Evolutionary conservation across 495 filamentous ascomycete species (phyloP), one percentile per base, ranked within the genome.

Genomic region (Letharia lupina): DNA sequence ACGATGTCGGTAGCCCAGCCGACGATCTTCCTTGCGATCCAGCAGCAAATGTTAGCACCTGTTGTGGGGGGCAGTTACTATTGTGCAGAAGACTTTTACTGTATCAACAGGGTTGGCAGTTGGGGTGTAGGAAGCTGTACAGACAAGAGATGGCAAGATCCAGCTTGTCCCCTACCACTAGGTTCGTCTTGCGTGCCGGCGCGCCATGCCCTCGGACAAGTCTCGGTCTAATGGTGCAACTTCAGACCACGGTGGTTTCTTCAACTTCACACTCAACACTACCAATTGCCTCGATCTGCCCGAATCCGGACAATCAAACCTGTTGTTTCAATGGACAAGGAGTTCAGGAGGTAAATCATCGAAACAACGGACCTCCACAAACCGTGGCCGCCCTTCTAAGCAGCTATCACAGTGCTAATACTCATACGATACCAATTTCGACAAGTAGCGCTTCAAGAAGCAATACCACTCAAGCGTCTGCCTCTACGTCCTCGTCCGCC

Each of bases 221-320:
- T 18, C 31, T n/a, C 31, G 20, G 45, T 47, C 44, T 37, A 33
- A 48, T 16, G 13, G 40, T 33, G 15, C 18, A 31, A 61, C 3
- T 13, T n/a, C 39, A 31, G 40, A 41, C 42, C 8, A 16, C 39
- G 12, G 35, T 31, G 35, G 11, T n/a, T 33, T 33, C 10, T 52
- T 52, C 61, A 63, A 20, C 23, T 28, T 63, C 39, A 52, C 47
- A 37, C 37, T 42, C 33, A 63, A 0, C n/a, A 63, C 47, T 20
- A 54, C 61, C 45, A 47, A 13, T 20, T 52, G 61, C 18, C 15
- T 20, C 23, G 61, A 64, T 35, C 37, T 57, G 61, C 50, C 33
- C 37, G 18, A 16, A 54, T 16, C 61, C 33, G 9, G 15, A 48
- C 23, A 54, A 54, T 9, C 31, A 54, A 31, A 28, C 45, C 35